phyloP scores from a whole-genome alignment of 1,284 basidiomycete species.

The Ustilago hordei region DNA sequence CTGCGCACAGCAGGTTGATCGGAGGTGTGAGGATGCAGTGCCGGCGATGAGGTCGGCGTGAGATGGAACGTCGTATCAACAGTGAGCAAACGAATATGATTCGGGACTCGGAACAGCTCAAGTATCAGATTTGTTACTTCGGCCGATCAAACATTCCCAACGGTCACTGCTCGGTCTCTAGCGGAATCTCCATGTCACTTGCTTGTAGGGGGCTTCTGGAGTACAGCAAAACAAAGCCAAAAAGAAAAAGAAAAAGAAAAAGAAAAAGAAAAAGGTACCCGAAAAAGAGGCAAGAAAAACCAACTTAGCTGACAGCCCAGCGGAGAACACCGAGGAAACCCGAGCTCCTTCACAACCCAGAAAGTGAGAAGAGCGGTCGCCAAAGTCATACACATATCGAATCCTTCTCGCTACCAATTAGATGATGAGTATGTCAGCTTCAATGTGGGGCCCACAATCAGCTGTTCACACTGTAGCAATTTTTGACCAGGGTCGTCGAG shows the following conservation, averaged over 20 bases:
- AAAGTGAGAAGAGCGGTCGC: neutral
- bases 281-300: neutral
- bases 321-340: constrained; percentile 2
- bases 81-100: neutral
- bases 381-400: neutral
- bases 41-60: constrained; percentile 1
- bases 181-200: too few relatives aligned
- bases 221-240: too few relatives aligned
- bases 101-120: neutral
- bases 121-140: too few relatives aligned
- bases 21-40: neutral
- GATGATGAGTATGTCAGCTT: neutral
- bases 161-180: too few relatives aligned
- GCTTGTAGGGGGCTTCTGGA: too few relatives aligned
- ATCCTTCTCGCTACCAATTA: neutral
- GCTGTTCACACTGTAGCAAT: neutral
- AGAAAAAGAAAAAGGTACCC: neutral
- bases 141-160: too few relatives aligned
- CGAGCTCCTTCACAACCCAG: neutral
- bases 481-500: neutral
- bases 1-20: neutral
- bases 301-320: neutral
- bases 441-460: constrained; percentile 11
- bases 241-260: too few relatives aligned
- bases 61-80: neutral